These are phyloP conservation scores for Quercus dentata DNA, from an alignment of 306 rosid species.

Conservation along the genomic window DNA sequence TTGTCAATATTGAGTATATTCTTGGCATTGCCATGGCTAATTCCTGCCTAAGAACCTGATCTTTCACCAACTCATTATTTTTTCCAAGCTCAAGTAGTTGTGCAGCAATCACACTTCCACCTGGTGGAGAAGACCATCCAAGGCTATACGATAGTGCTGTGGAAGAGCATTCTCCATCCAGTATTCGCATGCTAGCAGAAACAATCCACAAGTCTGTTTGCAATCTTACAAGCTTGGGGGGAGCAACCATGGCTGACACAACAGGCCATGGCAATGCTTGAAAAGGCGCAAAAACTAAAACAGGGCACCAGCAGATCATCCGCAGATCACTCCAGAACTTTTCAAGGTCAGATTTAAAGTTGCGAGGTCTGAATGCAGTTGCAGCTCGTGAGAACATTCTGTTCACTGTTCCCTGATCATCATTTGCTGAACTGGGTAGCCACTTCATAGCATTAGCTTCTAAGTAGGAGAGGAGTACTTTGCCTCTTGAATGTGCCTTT, in stretches of 20 bases:
- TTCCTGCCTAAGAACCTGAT: constrained; percentile 89
- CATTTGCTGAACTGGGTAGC: constrained; percentile 65
- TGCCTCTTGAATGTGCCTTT: constrained; percentile 73
- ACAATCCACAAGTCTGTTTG: constrained; percentile 82
- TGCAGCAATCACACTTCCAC: constrained; percentile 94
- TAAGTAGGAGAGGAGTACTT: constrained; percentile 80
- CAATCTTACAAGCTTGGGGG: constrained; percentile 89
- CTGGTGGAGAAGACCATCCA: constrained; percentile 91
- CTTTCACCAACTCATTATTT: constrained; percentile 80
- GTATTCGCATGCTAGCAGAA: constrained; percentile 95
- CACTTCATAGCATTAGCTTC: constrained; percentile 94
- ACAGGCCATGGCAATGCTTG: constrained; percentile 86
- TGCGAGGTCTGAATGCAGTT: constrained; percentile 57
- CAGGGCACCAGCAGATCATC: constrained; percentile 93
- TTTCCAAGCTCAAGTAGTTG: constrained; percentile 96
- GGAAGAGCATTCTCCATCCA: constrained; percentile 90
- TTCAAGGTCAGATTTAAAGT: constrained; percentile 68
- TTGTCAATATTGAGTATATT: constrained; percentile 72
- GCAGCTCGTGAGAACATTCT: constrained; percentile 77
- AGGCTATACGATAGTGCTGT: constrained; percentile 67
- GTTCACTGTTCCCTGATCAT: constrained; percentile 65
- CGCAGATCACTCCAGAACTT: constrained; percentile 87
- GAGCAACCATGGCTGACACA: constrained; percentile 86
- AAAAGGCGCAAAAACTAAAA: constrained; percentile 71
- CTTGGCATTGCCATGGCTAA: constrained; percentile 88